Percentiles rank a stretch among this genome's conserved stretches.
Evolutionary conservation across 345 rosid species (phyloP).

Genomic region (Odontarrhena argentea): DNA sequence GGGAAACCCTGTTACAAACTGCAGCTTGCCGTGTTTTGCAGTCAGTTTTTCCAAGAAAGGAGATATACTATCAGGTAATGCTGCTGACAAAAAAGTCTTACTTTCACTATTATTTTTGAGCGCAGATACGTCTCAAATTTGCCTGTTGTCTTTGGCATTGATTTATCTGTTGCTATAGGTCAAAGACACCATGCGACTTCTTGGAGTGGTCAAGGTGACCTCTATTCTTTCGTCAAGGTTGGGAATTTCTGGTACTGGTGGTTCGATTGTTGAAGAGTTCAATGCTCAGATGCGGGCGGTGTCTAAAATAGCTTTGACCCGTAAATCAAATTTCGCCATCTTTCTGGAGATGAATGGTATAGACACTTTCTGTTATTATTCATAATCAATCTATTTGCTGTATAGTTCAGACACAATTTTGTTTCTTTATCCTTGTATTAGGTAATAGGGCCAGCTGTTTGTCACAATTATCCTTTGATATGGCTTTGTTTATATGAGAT

Average conservation of each 20-base stretch:
- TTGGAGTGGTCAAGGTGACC: constrained; percentile 88
- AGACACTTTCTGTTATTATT: constrained; percentile 14
- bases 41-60: constrained; percentile 80
- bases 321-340: constrained; percentile 72
- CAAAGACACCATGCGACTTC: constrained; percentile 92
- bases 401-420: constrained; percentile 28
- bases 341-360: constrained; percentile 86
- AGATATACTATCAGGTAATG: constrained; percentile 79
- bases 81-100: constrained; percentile 14
- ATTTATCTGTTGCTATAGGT: constrained; percentile 52
- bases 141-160: constrained; percentile 18
- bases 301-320: constrained; percentile 94
- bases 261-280: constrained; percentile 91
- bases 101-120: constrained; percentile 1
- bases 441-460: constrained; percentile 3
- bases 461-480: constrained; percentile 28
- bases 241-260: constrained; percentile 75
- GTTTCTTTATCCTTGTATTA: constrained; percentile 24
- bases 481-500: constrained; percentile 26
- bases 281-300: constrained; percentile 95
- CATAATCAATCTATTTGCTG: constrained; percentile 12
- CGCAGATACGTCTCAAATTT: constrained; percentile 13
- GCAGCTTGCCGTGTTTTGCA: constrained; percentile 90
- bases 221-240: constrained; percentile 71
- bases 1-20: constrained; percentile 85